Base-by-base conservation (phyloP, 768 basidiomycete species). In the Postia placenta region DNA sequence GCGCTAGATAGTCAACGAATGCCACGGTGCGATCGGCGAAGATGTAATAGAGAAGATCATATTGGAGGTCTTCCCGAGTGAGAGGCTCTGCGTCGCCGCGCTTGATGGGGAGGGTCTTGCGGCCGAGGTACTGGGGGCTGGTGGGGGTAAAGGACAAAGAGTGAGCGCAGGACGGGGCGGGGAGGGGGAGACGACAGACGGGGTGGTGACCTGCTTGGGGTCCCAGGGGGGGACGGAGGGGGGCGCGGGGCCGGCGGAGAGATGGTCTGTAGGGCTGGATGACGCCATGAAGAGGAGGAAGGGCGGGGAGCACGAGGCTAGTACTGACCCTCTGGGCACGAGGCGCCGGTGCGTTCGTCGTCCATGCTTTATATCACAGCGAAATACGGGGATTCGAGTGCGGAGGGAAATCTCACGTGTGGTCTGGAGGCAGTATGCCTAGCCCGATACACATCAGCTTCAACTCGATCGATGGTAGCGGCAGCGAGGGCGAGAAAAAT, bases 1-100 rank as follows among this genome's bases (percentile, higher is more conserved):
- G 74, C 5, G 67, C 68, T 52, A 85, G 80, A 45, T 50, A 56
- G 58, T 78, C 76, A 51, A 87, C 86, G 68, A 93, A 95, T 55
- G 81, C 84, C 43, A 73, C 66, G 11, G 73, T 77, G 40, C 67
- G 67, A 65, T 92, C 79, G 54, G 75, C 73, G 67, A 95, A 95
- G 61, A 94, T 81, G 68, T 79, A 74, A 58, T 83, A 64, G 49
- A 95, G 80, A 42, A 93, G 76, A 70, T 92, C 88, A 67, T 79
- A 91, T 69, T 93, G 89, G 45, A 92, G 80, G 66, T 92, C 91
- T 64, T 83, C 79, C 38, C 90, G 80, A 20, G 84, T 84, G 54
- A 93, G 74, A 46, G 87, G 85, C 59, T 90, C 87, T 11, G 86
- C 89, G 62, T 92, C 88, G 59, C 77, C 79, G 57, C 84, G 81